Evolutionary conservation across 1,284 basidiomycete species (phyloP).

Genomic region (Tilletia setariae): DNA sequence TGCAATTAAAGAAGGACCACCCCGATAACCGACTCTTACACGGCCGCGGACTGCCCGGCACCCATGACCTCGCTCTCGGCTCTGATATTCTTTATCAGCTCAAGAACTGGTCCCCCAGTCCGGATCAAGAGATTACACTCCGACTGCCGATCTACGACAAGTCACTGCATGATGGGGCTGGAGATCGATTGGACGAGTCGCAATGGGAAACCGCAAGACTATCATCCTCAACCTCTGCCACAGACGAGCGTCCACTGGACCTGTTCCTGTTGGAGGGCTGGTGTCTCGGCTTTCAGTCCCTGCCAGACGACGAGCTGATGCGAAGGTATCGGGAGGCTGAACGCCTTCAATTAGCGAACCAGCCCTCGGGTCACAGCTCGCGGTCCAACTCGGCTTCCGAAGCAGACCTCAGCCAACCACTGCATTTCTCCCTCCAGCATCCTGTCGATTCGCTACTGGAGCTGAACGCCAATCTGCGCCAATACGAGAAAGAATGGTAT

Average conservation of each 20-base stretch:
- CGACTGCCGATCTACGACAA: slow-evolving; percentile 82
- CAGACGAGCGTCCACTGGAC: slow-evolving; percentile 63
- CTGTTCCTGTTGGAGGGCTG: slow-evolving; percentile 77
- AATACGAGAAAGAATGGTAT: slow-evolving; percentile 68
- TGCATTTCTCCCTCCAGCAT: slow-evolving; percentile 40
- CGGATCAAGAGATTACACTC: slow-evolving; percentile 53
- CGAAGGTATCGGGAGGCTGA: slow-evolving; percentile 51
- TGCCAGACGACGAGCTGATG: slow-evolving; percentile 53
- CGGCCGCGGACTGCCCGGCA: slow-evolving; percentile 81
- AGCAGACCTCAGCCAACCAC: neutral
- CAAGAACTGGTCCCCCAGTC: slow-evolving; percentile 11
- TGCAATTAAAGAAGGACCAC: slow-evolving; percentile 61
- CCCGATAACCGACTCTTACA: slow-evolving; percentile 66
- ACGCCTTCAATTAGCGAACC: slow-evolving; percentile 46
- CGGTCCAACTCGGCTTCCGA: too few relatives aligned
- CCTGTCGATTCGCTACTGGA: slow-evolving; percentile 61
- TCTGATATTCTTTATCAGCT: slow-evolving; percentile 61
- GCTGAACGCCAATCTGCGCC: slow-evolving; percentile 64
- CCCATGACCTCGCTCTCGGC: slow-evolving; percentile 74
- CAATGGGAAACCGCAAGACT: slow-evolving; percentile 25
- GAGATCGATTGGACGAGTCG: slow-evolving; percentile 67
- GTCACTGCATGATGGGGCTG: slow-evolving; percentile 71
- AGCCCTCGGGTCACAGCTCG: neutral
- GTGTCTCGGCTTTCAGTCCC: slow-evolving; percentile 57
- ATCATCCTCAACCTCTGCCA: neutral